phyloP scores from a whole-genome alignment of 2,329 filamentous ascomycete species.

The Penicillium decumbens region DNA sequence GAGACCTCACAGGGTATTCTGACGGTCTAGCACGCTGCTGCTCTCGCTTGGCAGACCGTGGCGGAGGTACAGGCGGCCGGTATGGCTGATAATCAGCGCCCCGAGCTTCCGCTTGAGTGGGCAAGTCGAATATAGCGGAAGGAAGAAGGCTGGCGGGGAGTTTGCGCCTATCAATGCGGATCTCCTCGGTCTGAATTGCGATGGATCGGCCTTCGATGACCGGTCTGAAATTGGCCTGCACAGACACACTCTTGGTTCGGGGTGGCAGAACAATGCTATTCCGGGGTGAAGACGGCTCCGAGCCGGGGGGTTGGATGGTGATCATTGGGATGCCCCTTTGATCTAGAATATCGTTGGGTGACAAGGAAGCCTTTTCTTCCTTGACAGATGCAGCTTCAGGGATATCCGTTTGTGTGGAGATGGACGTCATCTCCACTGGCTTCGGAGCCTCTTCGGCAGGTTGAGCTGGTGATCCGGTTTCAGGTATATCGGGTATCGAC shows the following conservation, averaged over 20 bases:
- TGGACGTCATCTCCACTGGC: conserved; percentile 24
- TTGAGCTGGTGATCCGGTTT: conserved; percentile 19
- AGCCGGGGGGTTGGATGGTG: conserved; percentile 81
- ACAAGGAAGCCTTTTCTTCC: conserved; percentile 13
- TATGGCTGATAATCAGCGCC: conserved; percentile 34
- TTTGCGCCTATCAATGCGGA: conserved; percentile 73
- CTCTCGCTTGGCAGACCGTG: conserved; percentile 30
- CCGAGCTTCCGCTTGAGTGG: conserved; percentile 27
- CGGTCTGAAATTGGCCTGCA: conserved; percentile 64
- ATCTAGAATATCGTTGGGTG: conserved; percentile 11
- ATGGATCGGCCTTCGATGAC: conserved; percentile 48
- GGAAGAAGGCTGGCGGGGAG: conserved; percentile 75
- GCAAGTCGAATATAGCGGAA: conserved; percentile 62
- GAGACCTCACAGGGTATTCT: conserved; percentile 31
- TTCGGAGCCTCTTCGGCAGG: conserved; percentile 7
- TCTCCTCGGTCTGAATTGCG: conserved; percentile 83
- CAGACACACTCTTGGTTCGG: conserved; percentile 72
- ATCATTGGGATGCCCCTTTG: conserved; percentile 70
- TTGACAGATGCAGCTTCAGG: conserved; percentile 9
- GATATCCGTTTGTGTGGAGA: conserved; percentile 35
- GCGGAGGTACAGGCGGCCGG: conserved; percentile 31
- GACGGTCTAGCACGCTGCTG: conserved; percentile 26
- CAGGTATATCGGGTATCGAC: conserved; percentile 31
- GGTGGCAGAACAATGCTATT: conserved; percentile 73
- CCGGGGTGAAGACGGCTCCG: conserved; percentile 72